Base-by-base conservation (phyloP, 345 rosid genomes). In the Zanthoxylum bungeanum region DNA sequence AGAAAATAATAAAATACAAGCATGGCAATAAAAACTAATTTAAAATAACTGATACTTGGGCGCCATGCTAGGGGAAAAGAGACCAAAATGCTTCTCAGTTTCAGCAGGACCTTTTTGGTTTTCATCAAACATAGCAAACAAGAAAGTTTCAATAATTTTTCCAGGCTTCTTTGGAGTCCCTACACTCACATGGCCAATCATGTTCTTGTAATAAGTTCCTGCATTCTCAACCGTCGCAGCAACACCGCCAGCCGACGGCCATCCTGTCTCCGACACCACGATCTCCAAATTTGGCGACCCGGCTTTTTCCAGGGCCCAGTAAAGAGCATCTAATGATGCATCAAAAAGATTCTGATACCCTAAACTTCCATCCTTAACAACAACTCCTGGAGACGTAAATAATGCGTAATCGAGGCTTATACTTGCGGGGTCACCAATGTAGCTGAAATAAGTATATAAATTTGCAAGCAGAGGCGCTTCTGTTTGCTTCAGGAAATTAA, bases 41-140 rank as follows among this genome's bases (percentile, higher is more conserved):
- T n/a, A n/a, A n/a, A n/a, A n/a, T 21, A 79, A 37, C 19, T 42
- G 72, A 64, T 82, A 82, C 31, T 76, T 78, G 5, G 62, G 62
- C 6, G 34, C 7, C 37, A 34, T 60, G 9, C 34, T n/a, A 0
- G 64, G 64, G 2, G 1, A 39, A 9, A 60, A 60, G 27, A n/a
- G 44, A 22, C 64, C 44, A 4, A 60, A 60, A 34, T 33, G 14
- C 11, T 10, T 39, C 46, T 60, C 64, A 0, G 37, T 30, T 60
- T 30, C 64, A 3, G 64, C 64, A 22, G 28, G 27, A 0, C 24
- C 44, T 44, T 60, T 60, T 12, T 40, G 59, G 31, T 81, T 76
- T 60, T 85, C 84, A 30, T 82, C 82, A 2, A 84, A 79, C 84
- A 79, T 64, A 1, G 88, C 81, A 33, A 82, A 82, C 36, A 84